A percentile compares a stretch with the other conserved stretches of the same genome.
Conservation (phyloP, 768 basidiomycete genomes). For the Neoboletus magnificus region DNA sequence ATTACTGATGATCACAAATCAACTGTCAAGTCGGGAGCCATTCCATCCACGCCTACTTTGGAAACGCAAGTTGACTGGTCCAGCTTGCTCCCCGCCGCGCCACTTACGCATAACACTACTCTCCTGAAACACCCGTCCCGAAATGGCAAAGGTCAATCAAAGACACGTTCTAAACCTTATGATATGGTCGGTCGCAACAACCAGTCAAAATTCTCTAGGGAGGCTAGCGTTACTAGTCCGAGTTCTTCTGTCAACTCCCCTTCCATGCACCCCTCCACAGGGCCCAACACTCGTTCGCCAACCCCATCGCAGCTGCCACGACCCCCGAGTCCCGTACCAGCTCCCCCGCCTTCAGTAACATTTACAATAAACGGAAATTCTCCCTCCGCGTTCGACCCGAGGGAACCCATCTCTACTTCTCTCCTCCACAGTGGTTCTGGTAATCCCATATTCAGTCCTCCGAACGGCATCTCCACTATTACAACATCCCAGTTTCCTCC, state of each 20-base stretch:
- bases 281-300: slow-evolving; percentile 30
- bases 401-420: slow-evolving; percentile 10
- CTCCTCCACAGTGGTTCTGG: slow-evolving; percentile 3
- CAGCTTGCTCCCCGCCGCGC: slow-evolving; percentile 26
- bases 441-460: slow-evolving; percentile 13
- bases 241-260: slow-evolving; percentile 48
- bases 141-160: slow-evolving; percentile 44
- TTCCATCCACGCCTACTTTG: slow-evolving; percentile 34
- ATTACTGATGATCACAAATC: slow-evolving; percentile 99
- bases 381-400: neutral
- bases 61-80: slow-evolving; percentile 52
- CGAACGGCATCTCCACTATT: slow-evolving; percentile 13
- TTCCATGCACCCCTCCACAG: slow-evolving; percentile 36
- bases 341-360: slow-evolving; percentile 3
- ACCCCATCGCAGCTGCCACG: slow-evolving; percentile 27
- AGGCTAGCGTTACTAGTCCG: slow-evolving; percentile 51
- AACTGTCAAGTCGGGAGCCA: slow-evolving; percentile 31
- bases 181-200: slow-evolving; percentile 38
- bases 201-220: slow-evolving; percentile 49
- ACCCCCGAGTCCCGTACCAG: slow-evolving; percentile 12
- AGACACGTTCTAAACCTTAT: slow-evolving; percentile 71
- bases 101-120: slow-evolving; percentile 34
- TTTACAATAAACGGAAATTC: slow-evolving; percentile 7
- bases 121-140: slow-evolving; percentile 46
- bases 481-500: slow-evolving; percentile 17